Evolutionary conservation across 805 yeast species (phyloP), one percentile per base, ranked within the genome.

Genomic region (Saccharomycopsis fodiens): DNA sequence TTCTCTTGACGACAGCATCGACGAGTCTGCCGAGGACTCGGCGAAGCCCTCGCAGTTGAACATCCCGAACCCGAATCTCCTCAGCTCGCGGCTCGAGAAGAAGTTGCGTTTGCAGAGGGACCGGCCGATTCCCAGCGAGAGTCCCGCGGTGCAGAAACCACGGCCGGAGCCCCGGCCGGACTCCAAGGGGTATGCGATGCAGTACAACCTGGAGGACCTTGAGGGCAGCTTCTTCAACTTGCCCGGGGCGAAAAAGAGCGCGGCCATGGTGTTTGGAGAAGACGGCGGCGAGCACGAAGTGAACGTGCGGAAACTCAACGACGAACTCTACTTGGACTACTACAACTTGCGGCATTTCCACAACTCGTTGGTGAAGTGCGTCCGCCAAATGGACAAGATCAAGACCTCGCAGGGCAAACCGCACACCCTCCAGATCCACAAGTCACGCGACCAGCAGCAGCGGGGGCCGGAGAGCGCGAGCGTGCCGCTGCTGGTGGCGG

Each of bases 221-320:
- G 7, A 17, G 8, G 36, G 36, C 19, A 32, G 20, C 15, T 32
- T 32, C 20, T 32, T 32, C 20, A 32, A 32, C 20, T 10, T 32
- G 5, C 36, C 36, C 6, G 36, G 36, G 15, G 36, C 36, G 7
- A 32, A 32, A 10, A 32, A 32, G 20, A 17, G 20, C 8, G 17
- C 36, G 5, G 36, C 36, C 20, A 32, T 17, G 17, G 36, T 15
- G 17, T 32, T 32, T 19, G 5, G 19, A 7, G 36, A 32, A 10
- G 20, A 15, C 17, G 20, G 20, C 20, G 15, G 15, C 17, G 36
- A 32, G 7, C 17, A 32, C 20, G 36, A 32, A 10, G 15, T 45
- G 12, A 48, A 50, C 35, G 42, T 47, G 25, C 29, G 51, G 30
- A 46, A 44, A 19, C 30, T 50, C 17, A 50, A 50, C 32, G 53